Base-by-base conservation (phyloP, 2,329 filamentous ascomycete genomes). In the Penicillium sp. region DNA sequence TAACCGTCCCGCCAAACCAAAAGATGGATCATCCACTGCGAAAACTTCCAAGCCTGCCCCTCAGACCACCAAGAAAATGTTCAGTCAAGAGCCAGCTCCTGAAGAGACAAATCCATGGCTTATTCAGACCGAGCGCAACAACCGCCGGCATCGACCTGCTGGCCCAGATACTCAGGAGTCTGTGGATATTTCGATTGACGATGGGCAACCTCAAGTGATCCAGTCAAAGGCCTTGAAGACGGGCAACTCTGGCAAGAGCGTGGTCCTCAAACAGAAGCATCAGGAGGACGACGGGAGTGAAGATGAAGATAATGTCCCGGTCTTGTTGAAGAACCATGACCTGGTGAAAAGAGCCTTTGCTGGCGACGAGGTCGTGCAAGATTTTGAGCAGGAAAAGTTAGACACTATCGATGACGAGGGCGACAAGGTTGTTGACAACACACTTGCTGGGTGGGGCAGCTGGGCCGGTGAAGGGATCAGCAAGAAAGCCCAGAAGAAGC, bases 361-460 rank as follows among this genome's bases (percentile, higher is more conserved):
- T 2, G 88, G 86, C 28, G 79, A 89, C 54, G 85, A 95, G 59
- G 85, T 93, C 1, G 79, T 84, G 6, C 77, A 77, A 30, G 81
- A 88, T 26, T 98, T 96, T 58, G 77, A 78, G 40, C 74, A 74
- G 25, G 89, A 96, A 59, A 96, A 96, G 67, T 74, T 73, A 11
- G 77, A 79, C 33, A 71, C 77, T 1, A 77, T 79, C 12, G 74
- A 77, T 18, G 84, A 85, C 12, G 88, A 95, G 62, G 87, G 84
- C 50, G 85, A 93, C 57, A 84, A 92, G 64, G 70, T 86, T 39
- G 68, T 88, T 18, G 87, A 90, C 60, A 84, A 83, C 49, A 84
- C 85, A n/a, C 74, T 98, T 4, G 88, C 88, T 0, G 92, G 92
- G 30, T 98, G 92, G 92, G 92, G 92, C 48, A 81, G 75, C 55